Percentiles rank a stretch among this genome's conserved stretches.
Conservation (phyloP, 73 alveolate species). For the Tetrahymena thermophila region DNA sequence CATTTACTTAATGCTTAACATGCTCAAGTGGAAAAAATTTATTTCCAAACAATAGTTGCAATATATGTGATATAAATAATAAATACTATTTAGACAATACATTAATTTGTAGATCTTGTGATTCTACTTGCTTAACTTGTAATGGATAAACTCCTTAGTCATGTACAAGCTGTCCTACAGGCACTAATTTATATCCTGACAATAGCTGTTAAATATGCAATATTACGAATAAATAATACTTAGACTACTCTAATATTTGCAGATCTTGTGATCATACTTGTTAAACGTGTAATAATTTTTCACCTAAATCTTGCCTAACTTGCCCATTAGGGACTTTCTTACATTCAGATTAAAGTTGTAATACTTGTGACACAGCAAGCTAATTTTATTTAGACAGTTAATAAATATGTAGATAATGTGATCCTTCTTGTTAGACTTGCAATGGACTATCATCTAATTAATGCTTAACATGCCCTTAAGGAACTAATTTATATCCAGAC, state of each 20-base stretch:
- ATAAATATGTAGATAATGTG: not conserved
- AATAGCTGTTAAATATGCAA: not conserved
- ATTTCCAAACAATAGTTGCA: not conserved
- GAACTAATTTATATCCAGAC: not conserved
- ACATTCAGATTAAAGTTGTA: not conserved
- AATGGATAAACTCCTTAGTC: not conserved
- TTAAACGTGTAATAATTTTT: not conserved
- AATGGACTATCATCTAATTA: not conserved
- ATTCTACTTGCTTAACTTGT: not conserved
- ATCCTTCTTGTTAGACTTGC: not conserved
- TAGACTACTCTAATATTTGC: not conserved
- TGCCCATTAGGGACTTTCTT: not conserved
- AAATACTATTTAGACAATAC: not conserved
- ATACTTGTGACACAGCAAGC: not conserved
- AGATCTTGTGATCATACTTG: not conserved
- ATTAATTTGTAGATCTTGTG: no score
- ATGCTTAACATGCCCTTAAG: not conserved
- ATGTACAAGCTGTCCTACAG: not conserved
- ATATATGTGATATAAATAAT: not conserved
- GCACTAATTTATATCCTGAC: not conserved
- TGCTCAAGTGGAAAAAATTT: not conserved
- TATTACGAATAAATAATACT: not conserved
- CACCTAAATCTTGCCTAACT: not conserved
- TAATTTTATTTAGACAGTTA: not conserved
- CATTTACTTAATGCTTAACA: not conserved